Evolutionary conservation across 345 rosid genomes (phyloP), one percentile per base, ranked within the genome.

Genomic region (Fremontodendron californicum): DNA sequence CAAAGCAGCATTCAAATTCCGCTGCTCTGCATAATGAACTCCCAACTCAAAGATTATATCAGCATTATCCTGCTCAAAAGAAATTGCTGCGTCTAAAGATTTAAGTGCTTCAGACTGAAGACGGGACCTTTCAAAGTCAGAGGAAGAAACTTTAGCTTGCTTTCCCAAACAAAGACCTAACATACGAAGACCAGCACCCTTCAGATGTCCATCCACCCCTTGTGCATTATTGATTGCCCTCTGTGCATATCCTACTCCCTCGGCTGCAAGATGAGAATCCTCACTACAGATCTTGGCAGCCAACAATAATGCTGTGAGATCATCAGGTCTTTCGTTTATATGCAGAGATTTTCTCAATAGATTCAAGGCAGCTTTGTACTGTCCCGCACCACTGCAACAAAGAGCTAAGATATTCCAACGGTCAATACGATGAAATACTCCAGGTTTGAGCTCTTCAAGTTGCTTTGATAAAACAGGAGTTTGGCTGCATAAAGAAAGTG

Each of bases 341-440:
- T 93, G 91, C 35, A 93, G 77, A 75, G 98, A 95, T 88, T 95
- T 95, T 76, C 92, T 87, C 73, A 95, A 75, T 72, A 95, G 84
- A 84, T 93, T 92, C 71, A 95, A 77, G 57, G 96, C 96, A 78
- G 83, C 81, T 69, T 68, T 63, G 49, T 82, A 84, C 83, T 93
- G 88, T 65, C 92, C 94, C 13, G 82, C 89, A 76, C 85, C 93
- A 69, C 86, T 80, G 67, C 85, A 92, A 72, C 93, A 93, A 82
- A 95, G 96, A 70, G 98, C 94, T 82, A 95, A 80, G 72, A 75
- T 80, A 82, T 93, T 90, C 99, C 99, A 95, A 40, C 93, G 91
- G 42, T 92, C 97, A 51, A 86, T 87, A n/a, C 97, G 94, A 63
- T 82, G 89, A 81, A 85, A 84, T 67, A 90, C 85, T 46, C 99